Conservation (phyloP, 345 rosid species). For the Citrus sinensis region DNA sequence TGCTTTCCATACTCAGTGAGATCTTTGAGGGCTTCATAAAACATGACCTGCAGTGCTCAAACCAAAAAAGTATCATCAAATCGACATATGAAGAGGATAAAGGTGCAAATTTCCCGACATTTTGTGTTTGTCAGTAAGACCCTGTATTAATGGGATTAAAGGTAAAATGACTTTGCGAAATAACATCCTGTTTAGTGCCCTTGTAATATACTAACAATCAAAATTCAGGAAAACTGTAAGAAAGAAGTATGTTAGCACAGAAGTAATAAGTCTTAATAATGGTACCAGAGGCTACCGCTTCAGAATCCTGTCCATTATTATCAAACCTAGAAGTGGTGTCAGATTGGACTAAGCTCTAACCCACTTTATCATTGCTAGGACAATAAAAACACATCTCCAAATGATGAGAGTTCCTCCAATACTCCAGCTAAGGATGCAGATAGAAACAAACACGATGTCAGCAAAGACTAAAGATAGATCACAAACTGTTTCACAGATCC, state of each 20-base stretch:
- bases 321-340: background rate
- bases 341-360: too few species aligned
- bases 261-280: background rate
- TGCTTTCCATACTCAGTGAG: slow-evolving; percentile 51
- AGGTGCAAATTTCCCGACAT: background rate
- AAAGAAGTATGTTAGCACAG: background rate
- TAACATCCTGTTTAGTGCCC: background rate
- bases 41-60: slow-evolving; percentile 61
- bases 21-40: slow-evolving; percentile 79
- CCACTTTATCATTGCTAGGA: too few species aligned
- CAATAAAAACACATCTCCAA: background rate
- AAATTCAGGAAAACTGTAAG: background rate
- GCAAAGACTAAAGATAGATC: background rate
- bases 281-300: background rate
- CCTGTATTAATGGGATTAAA: background rate
- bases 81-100: background rate
- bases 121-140: background rate
- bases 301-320: background rate
- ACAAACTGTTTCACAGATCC: background rate
- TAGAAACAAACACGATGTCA: background rate
- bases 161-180: background rate
- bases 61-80: background rate
- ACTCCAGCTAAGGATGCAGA: slow-evolving; percentile 1
- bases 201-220: background rate
- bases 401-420: background rate